Evolutionary conservation across 371 early-diverging fungal genomes (phyloP).

Genomic region (Amoeboaphelidium protococcarum): DNA sequence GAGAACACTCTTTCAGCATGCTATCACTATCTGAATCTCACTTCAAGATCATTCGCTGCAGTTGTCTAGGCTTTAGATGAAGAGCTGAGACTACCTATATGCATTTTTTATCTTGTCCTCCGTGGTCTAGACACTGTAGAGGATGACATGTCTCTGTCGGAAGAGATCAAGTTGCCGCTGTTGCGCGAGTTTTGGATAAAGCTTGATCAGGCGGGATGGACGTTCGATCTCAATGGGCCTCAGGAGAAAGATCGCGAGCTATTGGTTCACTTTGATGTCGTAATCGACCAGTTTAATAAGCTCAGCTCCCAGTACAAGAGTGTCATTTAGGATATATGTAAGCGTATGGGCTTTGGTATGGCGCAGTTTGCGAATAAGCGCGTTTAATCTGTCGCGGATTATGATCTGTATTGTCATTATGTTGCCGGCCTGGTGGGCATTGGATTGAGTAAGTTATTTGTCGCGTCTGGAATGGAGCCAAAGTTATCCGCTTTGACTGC

Average conservation of each 20-base stretch:
- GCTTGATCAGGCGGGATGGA: slow-evolving; percentile 10
- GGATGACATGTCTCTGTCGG: slow-evolving; percentile 78
- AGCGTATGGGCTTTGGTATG: slow-evolving; percentile 82
- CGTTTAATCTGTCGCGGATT: slow-evolving; percentile 50
- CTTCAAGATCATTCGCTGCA: slow-evolving; percentile 81
- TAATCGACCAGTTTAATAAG: slow-evolving; percentile 53
- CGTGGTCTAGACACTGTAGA: slow-evolving; percentile 91
- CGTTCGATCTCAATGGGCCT: slow-evolving; percentile 23
- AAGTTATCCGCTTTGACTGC: slow-evolving; percentile 8
- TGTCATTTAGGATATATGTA: slow-evolving; percentile 68
- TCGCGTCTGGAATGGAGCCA: slow-evolving; percentile 52
- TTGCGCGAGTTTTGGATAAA: slow-evolving; percentile 49
- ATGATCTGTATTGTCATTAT: slow-evolving; percentile 85
- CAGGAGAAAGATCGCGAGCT: slow-evolving; percentile 76
- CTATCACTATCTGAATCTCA: slow-evolving; percentile 62
- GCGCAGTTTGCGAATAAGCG: slow-evolving; percentile 40
- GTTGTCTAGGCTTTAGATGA: slow-evolving; percentile 79
- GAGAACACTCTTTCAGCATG: not conserved
- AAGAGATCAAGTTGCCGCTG: slow-evolving; percentile 40
- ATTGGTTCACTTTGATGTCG: slow-evolving; percentile 56
- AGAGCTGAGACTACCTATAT: slow-evolving; percentile 33
- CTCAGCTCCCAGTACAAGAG: slow-evolving; percentile 39
- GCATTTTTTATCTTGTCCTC: slow-evolving; percentile 61
- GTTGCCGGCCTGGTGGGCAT: slow-evolving; percentile 89
- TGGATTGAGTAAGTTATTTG: slow-evolving; percentile 70